These are phyloP conservation scores for Pyrenochaeta sp. DNA, from an alignment of 2,329 filamentous ascomycete species.

Conservation along the genomic window DNA sequence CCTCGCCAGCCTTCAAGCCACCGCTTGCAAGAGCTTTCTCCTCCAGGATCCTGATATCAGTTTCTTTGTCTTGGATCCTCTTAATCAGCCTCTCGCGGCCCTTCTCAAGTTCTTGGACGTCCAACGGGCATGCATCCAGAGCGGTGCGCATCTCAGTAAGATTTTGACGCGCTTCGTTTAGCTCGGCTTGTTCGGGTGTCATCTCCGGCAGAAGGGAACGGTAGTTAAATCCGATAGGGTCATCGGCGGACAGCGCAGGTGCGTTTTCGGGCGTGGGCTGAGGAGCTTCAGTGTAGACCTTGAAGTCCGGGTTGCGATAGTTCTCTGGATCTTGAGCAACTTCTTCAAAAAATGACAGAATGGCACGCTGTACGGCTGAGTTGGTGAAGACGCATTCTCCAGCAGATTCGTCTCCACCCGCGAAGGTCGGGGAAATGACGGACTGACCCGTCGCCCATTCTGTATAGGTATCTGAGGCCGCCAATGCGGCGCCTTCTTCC, in stretches of 20 bases:
- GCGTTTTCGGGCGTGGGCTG: conserved; percentile 27
- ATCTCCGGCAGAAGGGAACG: conserved; percentile 16
- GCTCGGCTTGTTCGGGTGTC: conserved; percentile 28
- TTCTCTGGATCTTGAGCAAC: conserved; percentile 58
- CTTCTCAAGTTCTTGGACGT: conserved; percentile 17
- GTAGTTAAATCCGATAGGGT: background rate
- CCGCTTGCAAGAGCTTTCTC: conserved; percentile 25
- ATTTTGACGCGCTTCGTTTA: conserved; percentile 19
- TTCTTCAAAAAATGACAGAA: conserved; percentile 69
- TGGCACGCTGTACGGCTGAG: conserved; percentile 60
- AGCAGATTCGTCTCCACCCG: conserved; percentile 68
- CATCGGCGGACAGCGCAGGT: conserved; percentile 18
- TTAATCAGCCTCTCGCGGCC: conserved; percentile 30
- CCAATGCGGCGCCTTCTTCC: background rate
- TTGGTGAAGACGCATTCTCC: conserved; percentile 67
- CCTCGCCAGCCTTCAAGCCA: conserved; percentile 23
- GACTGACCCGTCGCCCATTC: conserved; percentile 20
- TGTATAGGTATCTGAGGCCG: background rate
- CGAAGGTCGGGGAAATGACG: conserved; percentile 62
- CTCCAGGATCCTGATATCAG: conserved; percentile 23
- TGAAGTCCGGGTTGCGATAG: conserved; percentile 43
- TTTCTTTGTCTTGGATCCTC: conserved; percentile 28
- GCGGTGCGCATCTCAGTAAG: conserved; percentile 27
- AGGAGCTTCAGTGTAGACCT: conserved; percentile 12
- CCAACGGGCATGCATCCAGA: conserved; percentile 26